Base-by-base conservation (phyloP, 306 rosid genomes). In the Citrullus amarus region DNA sequence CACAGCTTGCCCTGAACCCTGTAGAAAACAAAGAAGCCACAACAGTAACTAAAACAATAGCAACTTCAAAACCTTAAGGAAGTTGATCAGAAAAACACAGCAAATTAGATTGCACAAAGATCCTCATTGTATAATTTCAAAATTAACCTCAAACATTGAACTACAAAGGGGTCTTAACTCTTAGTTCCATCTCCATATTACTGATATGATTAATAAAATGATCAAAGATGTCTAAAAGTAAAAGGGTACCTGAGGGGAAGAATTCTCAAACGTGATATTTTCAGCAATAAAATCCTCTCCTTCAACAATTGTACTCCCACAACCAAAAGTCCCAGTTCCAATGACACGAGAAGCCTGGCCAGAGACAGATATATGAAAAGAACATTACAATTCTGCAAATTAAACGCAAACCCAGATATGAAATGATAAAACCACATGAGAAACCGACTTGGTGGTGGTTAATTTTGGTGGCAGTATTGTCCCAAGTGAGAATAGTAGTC, bases 1-100 rank as follows among this genome's bases (percentile, higher is more conserved):
- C 82, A 93, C 98, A 55, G 98, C 98, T 89, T 93, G 97, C 46
- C 97, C 97, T 5, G 98, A 92, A 76, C 97, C 96, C 98, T 92
- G 77, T 56, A 71, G 59, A 77, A n/a, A 50, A 71, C 43, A 36
- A 48, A 80, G 39, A 53, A 32, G 51, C 79, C 58, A 8, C 38
- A 57, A n/a, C 48, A 57, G 28, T n/a, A 20, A 69, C 9, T 18
- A 46, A 39, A 12, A 14, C 75, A 80, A 16, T 12, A 22, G 44
- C 25, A 75, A 67, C 71, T 65, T 65, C 46, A 36, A 62, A 38
- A 16, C 69, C 11, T 18, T 34, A 30, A 28, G 18, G 41, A 61
- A 61, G 68, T 61, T 28, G 18, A 13, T 28, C 71, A 34, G 20
- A 68, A 68, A 43, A 18, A 18, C 16, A 10, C 28, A 67, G 48